phyloP scores from a whole-genome alignment of 352 stramenopile genomes.

The Pythium apleroticum region DNA sequence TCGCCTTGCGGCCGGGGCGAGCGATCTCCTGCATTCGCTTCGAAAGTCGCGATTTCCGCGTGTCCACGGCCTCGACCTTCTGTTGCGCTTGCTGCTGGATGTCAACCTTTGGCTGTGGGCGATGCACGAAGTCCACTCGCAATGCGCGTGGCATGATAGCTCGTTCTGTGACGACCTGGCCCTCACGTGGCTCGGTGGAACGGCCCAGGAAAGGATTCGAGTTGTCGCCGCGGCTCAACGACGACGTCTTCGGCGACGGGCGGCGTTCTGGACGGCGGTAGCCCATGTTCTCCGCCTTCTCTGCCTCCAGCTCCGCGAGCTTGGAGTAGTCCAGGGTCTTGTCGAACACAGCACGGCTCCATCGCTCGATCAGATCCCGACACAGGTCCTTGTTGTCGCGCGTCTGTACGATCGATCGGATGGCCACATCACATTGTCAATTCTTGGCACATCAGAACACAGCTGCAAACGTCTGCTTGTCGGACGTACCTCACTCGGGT shows the following conservation, averaged over 20 bases:
- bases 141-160: slow-evolving; percentile 71
- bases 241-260: slow-evolving; percentile 14
- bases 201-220: slow-evolving; percentile 56
- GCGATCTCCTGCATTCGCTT: slow-evolving; percentile 89
- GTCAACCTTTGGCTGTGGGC: slow-evolving; percentile 82
- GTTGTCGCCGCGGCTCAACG: slow-evolving; percentile 24
- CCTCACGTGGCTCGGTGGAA: slow-evolving; percentile 30
- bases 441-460: background rate
- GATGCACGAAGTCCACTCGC: slow-evolving; percentile 80
- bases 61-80: slow-evolving; percentile 65
- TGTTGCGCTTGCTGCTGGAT: slow-evolving; percentile 53
- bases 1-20: slow-evolving; percentile 71
- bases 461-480: too few species aligned
- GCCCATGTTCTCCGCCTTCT: slow-evolving; percentile 77
- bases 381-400: slow-evolving; percentile 87
- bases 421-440: background rate
- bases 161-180: slow-evolving; percentile 50
- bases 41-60: slow-evolving; percentile 75
- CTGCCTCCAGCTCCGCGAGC: slow-evolving; percentile 77
- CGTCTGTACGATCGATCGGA: slow-evolving; percentile 39
- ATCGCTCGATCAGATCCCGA: slow-evolving; percentile 80
- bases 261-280: slow-evolving; percentile 60
- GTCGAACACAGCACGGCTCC: slow-evolving; percentile 88
- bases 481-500: slow-evolving; percentile 69
- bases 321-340: slow-evolving; percentile 89